Percentiles rank a stretch among this genome's conserved stretches.
Evolutionary conservation across 345 rosid species (phyloP).

Genomic region (Triadica sebifera): DNA sequence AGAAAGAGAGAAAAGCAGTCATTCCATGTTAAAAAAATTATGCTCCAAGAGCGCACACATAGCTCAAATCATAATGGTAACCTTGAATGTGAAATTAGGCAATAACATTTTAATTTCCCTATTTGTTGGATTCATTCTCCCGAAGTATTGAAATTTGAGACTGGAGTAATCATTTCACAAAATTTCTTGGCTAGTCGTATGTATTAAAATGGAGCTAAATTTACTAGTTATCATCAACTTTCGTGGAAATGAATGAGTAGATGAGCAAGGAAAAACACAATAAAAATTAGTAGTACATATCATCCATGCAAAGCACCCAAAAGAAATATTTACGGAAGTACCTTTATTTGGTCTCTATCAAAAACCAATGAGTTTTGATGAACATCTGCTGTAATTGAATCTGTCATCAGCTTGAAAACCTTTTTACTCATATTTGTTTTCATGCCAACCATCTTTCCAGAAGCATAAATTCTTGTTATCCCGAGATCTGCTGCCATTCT

Average conservation of each 20-base stretch:
- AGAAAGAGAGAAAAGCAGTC: neutral
- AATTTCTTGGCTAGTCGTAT: neutral
- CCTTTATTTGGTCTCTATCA: slow-evolving; percentile 75
- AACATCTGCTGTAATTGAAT: slow-evolving; percentile 66
- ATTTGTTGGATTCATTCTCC: neutral
- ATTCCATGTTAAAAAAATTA: neutral
- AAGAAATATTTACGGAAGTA: slow-evolving; percentile 27
- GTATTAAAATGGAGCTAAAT: slow-evolving; percentile 1
- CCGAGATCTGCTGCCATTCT: slow-evolving; percentile 99
- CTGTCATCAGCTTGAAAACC: slow-evolving; percentile 80
- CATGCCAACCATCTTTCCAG: slow-evolving; percentile 90
- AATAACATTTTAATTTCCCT: neutral
- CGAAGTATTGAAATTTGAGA: neutral
- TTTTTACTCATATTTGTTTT: slow-evolving; percentile 71
- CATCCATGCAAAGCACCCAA: slow-evolving; percentile 1
- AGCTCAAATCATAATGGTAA: neutral
- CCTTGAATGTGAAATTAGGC: neutral
- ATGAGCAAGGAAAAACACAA: neutral
- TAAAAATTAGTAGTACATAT: neutral
- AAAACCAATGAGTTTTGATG: slow-evolving; percentile 61
- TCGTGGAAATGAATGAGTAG: no score
- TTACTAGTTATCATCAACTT: neutral
- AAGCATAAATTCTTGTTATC: slow-evolving; percentile 62
- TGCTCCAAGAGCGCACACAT: neutral
- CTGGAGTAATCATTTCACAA: neutral